Evolutionary conservation across 116 monocot species (phyloP), one percentile per base, ranked within the genome.

Genomic region (Posidonia oceanica): DNA sequence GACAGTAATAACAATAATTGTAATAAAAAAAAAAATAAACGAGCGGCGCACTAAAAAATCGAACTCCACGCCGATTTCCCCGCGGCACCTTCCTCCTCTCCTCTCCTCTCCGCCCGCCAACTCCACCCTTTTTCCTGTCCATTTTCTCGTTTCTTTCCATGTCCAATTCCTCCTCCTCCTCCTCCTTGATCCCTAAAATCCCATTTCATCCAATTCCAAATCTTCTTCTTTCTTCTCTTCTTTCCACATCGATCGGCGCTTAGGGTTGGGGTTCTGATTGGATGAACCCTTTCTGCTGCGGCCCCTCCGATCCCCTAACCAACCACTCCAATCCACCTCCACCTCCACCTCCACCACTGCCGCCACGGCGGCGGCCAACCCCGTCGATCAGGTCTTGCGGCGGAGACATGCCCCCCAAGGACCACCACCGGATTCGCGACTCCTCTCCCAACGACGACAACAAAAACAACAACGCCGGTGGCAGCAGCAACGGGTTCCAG

Each of bases 221-320:
- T 23, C 23, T 61, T 61, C 10, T 29, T 61, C 23, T 40, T 15
- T 37, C 2, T 64, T 37, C 6, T 16, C 18, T 64, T 40, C 1
- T 3, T 40, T 40, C 42, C 42, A 42, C 8, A 42, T 0, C 0
- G 48, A 12, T 48, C 48, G 48, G 48, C 48, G 48, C 48, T 4
- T 48, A 58, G 58, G 64, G 64, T 36, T 64, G 40, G 7, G 64
- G 17, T 21, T 40, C 36, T 18, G 61, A 61, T 22, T 36, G 61
- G 62, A 73, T 64, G 73, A 62, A 73, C 64, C 54, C 73, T 7
- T 73, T 73, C 54, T 73, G 73, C 64, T 65, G 73, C 55, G 73
- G 62, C 8, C 64, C 73, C 20, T 6, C 63, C 39, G 73, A 52
- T 53, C 53, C 37, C 10, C 21, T 15, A 61, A 36, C 8, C 23